phyloP scores from a whole-genome alignment of 345 rosid species.

The Camelina neglecta region DNA sequence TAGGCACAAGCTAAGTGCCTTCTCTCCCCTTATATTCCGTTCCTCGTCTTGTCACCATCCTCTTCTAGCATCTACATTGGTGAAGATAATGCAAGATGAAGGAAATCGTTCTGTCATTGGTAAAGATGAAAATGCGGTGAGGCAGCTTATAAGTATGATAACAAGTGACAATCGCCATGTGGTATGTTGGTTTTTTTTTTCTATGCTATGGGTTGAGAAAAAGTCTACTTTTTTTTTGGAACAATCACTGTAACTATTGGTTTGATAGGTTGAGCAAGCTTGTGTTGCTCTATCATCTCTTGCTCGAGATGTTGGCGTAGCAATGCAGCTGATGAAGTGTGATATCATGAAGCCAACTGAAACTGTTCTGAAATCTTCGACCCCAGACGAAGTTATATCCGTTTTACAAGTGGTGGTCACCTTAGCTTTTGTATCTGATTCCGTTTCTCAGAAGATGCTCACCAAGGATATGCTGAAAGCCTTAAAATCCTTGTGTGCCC shows the following conservation, averaged over 20 bases:
- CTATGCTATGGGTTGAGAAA: conserved; percentile 15
- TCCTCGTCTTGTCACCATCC: conserved; percentile 99
- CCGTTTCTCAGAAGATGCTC: conserved; percentile 87
- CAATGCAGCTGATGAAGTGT: conserved; percentile 94
- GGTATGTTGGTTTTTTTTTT: conserved; percentile 58
- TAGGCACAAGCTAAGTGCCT: conserved; percentile 93
- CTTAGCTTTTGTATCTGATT: conserved; percentile 87
- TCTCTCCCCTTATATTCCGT: conserved; percentile 97
- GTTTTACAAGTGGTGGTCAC: conserved; percentile 88
- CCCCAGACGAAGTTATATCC: conserved; percentile 80
- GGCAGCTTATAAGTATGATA: conserved; percentile 68
- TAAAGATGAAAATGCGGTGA: conserved; percentile 98
- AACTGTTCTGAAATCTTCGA: conserved; percentile 75
- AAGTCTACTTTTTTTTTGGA: conserved; percentile 26
- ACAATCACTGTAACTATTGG: conserved; percentile 37
- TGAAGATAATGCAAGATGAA: conserved; percentile 95
- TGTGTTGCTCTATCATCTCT: conserved; percentile 93
- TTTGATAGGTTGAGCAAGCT: conserved; percentile 93
- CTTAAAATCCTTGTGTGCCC: conserved; percentile 78
- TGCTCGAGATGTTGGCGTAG: conserved; percentile 87
- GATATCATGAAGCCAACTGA: conserved; percentile 97
- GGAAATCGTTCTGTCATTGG: conserved; percentile 88
- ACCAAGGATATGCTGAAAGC: conserved; percentile 85
- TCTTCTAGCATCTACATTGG: conserved; percentile 93
- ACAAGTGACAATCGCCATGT: conserved; percentile 59